Evolutionary conservation across 2,329 filamentous ascomycete genomes (phyloP), one percentile per base, ranked within the genome.

Genomic region (Aspergillus sp.): DNA sequence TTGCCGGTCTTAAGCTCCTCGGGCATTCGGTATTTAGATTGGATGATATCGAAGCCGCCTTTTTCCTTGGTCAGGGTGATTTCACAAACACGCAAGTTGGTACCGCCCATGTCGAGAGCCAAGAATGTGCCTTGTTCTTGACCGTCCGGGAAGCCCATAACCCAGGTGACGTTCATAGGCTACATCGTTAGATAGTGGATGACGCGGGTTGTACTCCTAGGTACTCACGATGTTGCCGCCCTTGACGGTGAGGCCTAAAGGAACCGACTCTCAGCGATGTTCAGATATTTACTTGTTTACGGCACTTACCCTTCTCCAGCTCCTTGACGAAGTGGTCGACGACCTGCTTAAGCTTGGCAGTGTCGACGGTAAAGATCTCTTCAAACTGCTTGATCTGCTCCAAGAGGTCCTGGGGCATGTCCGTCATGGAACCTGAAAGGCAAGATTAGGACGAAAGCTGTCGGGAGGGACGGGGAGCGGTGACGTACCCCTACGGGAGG

Each of bases 111-210:
- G 72, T 98, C 93, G 42, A 98, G 82, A 55, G 93, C 92, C 39
- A 98, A 81, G 74, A 87, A 96, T 13, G 89, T 95, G 60, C 93
- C 93, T 8, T 87, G 90, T 76, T 97, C 93, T 64, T 93, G 76
- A 63, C 93, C 93, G 71, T 89, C 89, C 20, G 93, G 93, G 74
- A 91, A 91, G 47, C 85, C 85, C 86, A 96, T 92, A 62, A 96
- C 92, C 93, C 93, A 97, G 55, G 93, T 96, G 58, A 93, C 90
- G 78, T 97, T 97, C 93, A 98, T 97, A 59, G 93, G 93, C 91
- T 96, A 66, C 26, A 20, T 18, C 17, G 18, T 58, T 38, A 58
- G 56, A 32, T n/a, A 39, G n/a, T 24, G 32, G 30, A 26, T 9
- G 18, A 36, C 12, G 45, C 30, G 17, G 9, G 20, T 48, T 15